Base-by-base conservation (phyloP, 495 filamentous ascomycete species). In the Lentithecium fluviatile region DNA sequence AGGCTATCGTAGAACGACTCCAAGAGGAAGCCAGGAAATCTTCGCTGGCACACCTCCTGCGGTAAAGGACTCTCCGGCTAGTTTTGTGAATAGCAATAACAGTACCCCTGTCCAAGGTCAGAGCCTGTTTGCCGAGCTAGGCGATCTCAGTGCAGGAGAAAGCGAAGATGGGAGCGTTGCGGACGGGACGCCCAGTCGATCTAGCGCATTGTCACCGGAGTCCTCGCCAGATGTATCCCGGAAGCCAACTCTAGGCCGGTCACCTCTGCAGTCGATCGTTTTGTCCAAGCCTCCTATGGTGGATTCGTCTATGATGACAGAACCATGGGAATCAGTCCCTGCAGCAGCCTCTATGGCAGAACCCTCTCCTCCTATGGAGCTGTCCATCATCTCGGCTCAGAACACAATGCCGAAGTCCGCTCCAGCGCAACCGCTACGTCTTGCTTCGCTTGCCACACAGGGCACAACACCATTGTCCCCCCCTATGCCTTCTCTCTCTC, bases 91-190 rank as follows among this genome's bases (percentile, higher is more conserved):
- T 68, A 80, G 75, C 65, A 75, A 68, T 43, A 69, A 75, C 53
- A 78, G 74, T 21, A 82, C 76, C 21, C 79, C 82, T 23, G 76
- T 80, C 45, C 80, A 78, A 62, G 83, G 83, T 2, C 89, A 96
- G 75, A 97, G 87, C 69, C 75, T 98, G 56, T 95, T 91, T 71
- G 90, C 91, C 20, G 94, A 98, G 69, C 81, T 98, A 45, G 90
- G 85, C 19, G 86, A 91, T 55, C 75, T 95, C 11, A 82, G 84
- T 60, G 40, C 40, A 3, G 85, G 77, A 42, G 85, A 86, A 53
- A 85, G 86, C 50, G 88, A 88, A 54, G 74, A 76, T 40, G 63
- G 58, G 10, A 69, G 64, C 45, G 74, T 75, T 43, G 76, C 69
- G 54, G 80, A 75, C 46, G 74, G 72, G 10, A 80, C 78, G 15